Evolutionary conservation across 768 basidiomycete genomes (phyloP).

Genomic region (Psilocybe sp.): DNA sequence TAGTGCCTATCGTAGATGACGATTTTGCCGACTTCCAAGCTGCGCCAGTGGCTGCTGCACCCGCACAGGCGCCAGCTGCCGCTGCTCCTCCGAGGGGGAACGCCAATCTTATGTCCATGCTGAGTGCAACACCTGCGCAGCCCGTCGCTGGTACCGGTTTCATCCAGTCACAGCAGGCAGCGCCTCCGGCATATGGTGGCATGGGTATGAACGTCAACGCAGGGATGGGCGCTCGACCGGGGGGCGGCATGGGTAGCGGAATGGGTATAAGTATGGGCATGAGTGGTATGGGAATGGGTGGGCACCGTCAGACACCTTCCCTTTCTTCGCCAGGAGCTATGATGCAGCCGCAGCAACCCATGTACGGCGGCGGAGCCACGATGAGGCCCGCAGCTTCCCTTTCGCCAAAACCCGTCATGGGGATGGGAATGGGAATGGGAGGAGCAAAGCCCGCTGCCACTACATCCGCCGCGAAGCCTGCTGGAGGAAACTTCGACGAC

Average conservation of each 20-base stretch:
- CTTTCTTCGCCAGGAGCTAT: slow-evolving; percentile 28
- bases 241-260: slow-evolving; percentile 9
- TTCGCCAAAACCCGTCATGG: slow-evolving; percentile 14
- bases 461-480: slow-evolving; percentile 24
- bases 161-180: slow-evolving; percentile 29
- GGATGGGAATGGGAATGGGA: slow-evolving; percentile 25
- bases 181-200: slow-evolving; percentile 14
- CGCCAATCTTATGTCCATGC: slow-evolving; percentile 50
- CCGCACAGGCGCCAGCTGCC: slow-evolving; percentile 27
- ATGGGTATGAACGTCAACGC: slow-evolving; percentile 11
- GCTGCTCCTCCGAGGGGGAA: slow-evolving; percentile 20
- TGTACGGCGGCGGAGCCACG: slow-evolving; percentile 28
- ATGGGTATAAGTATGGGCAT: slow-evolving; percentile 16
- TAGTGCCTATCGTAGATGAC: slow-evolving; percentile 49
- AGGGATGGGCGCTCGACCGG: slow-evolving; percentile 6
- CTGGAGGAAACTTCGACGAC: slow-evolving; percentile 70
- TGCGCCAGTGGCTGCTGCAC: slow-evolving; percentile 54
- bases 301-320: slow-evolving; percentile 35
- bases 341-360: slow-evolving; percentile 19
- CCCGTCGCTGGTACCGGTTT: slow-evolving; percentile 24
- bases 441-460: slow-evolving; percentile 35
- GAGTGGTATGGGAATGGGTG: slow-evolving; percentile 24
- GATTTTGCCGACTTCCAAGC: slow-evolving; percentile 87
- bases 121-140: slow-evolving; percentile 32
- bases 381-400: slow-evolving; percentile 30